A percentile compares a stretch with the other conserved stretches of the same genome.
phyloP scores from a whole-genome alignment of 2,329 filamentous ascomycete species.

The Aureobasidium pullulans region DNA sequence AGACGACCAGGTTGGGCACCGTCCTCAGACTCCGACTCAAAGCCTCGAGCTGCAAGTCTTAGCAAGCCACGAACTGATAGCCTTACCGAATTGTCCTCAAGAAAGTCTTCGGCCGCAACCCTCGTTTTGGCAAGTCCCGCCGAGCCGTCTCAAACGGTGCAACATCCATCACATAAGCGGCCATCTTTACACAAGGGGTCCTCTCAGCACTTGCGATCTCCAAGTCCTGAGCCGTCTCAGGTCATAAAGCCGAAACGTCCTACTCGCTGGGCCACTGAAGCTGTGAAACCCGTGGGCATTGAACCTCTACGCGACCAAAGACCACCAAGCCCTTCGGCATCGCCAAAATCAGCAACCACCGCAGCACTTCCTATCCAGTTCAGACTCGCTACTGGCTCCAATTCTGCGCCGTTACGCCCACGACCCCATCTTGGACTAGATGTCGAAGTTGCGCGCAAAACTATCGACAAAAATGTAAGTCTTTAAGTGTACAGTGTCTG shows the following conservation, averaged over 20 bases:
- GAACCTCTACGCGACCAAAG: background rate
- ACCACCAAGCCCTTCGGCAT: background rate
- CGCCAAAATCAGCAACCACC: background rate
- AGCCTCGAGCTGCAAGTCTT: background rate
- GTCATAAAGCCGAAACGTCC: background rate
- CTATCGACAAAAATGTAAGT: background rate
- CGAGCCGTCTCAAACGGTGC: no score
- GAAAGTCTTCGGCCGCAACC: background rate
- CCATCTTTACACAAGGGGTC: no score
- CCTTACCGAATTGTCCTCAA: background rate
- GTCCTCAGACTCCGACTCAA: background rate
- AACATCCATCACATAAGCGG: no score
- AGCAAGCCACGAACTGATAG: background rate
- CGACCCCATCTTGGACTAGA: background rate
- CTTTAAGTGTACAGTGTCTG: no score
- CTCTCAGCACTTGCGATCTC: background rate
- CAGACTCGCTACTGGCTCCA: background rate
- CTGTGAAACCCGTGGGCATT: no score
- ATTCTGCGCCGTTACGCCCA: background rate
- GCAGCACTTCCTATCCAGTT: background rate
- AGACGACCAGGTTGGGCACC: background rate
- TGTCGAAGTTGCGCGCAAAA: background rate
- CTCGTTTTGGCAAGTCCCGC: background rate
- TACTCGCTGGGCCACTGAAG: background rate
- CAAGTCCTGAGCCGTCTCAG: background rate